These are phyloP conservation scores for Nephelium lappaceum DNA, from an alignment of 345 rosid genomes.

Conservation along the genomic window DNA sequence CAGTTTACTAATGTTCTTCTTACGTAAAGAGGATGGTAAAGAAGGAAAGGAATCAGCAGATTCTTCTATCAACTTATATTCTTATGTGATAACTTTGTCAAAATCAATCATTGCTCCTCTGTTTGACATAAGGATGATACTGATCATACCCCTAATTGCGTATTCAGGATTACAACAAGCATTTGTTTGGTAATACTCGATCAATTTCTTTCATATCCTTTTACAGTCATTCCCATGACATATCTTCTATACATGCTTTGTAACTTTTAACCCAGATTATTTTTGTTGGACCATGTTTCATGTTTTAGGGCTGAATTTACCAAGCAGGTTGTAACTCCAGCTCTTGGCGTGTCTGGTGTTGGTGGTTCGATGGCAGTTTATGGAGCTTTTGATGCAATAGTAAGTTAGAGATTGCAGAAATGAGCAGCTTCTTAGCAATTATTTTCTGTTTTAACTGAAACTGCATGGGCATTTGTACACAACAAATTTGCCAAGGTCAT, in stretches of 20 bases:
- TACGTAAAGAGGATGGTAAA: slow-evolving; percentile 60
- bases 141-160: slow-evolving; percentile 80
- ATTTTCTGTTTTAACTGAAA: background rate
- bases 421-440: background rate
- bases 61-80: slow-evolving; percentile 53
- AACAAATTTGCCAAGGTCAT: background rate
- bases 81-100: slow-evolving; percentile 49
- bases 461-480: background rate
- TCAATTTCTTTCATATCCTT: background rate
- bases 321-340: slow-evolving; percentile 78
- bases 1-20: slow-evolving; percentile 72
- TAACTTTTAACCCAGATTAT: slow-evolving; percentile 1
- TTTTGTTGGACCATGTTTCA: background rate
- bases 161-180: slow-evolving; percentile 97
- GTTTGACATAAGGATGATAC: slow-evolving; percentile 70
- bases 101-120: slow-evolving; percentile 69
- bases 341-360: slow-evolving; percentile 82
- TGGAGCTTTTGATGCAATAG: slow-evolving; percentile 88
- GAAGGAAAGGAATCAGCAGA: slow-evolving; percentile 47
- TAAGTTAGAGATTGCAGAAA: slow-evolving; percentile 45
- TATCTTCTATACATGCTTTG: background rate
- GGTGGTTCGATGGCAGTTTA: slow-evolving; percentile 94
- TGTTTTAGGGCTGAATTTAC: slow-evolving; percentile 85
- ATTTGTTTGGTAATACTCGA: slow-evolving; percentile 72
- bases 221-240: slow-evolving; percentile 11